Evolutionary conservation across 106 monocot genomes (phyloP), one percentile per base, ranked within the genome.

Genomic region (Dioscorea dumetorum): DNA sequence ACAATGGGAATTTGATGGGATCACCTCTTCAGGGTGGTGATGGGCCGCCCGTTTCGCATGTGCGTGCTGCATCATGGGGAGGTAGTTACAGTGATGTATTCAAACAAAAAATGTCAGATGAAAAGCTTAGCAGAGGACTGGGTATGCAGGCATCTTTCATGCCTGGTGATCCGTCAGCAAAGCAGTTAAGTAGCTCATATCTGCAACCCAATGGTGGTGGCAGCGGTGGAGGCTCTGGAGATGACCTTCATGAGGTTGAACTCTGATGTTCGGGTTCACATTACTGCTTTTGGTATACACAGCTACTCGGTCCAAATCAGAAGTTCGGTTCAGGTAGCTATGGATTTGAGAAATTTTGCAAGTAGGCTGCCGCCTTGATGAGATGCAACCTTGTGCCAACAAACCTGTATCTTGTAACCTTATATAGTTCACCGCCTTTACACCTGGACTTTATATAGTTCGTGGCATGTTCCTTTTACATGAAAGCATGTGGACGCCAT

Each of bases 231-330:
- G 61, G 62, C n/a, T 34, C 68, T 15, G 81, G 71, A 0, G 90
- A 91, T 14, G 87, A 91, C 33, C 86, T 91, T 32, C 83, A 91
- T 7, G 90, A 91, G 50, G 86, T 91, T 16, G 81, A 91, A 73
- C 90, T 91, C 63, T 91, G 64, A 84, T 53, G n/a, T 23, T 14
- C 14, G 16, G 28, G 15, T 41, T 17, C 41, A 33, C 12, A 50
- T 0, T 11, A 7, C 12, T 28, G 12, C 24, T 54, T n/a, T 68
- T 41, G 41, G 6, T 41, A 41, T 41, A 10, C 41, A 15, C 13
- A 22, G 12, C n/a, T 22, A 56, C 24, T 56, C 17, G 4, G 6
- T 41, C 41, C 41, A 3, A 5, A 41, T 41, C 10, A 28, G 28
- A 41, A 41, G 41, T 41, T 41, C 10, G 41, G 41, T 41, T 10